Evolutionary conservation across 495 filamentous ascomycete species (phyloP).

Genomic region (Neurospora intermedia): DNA sequence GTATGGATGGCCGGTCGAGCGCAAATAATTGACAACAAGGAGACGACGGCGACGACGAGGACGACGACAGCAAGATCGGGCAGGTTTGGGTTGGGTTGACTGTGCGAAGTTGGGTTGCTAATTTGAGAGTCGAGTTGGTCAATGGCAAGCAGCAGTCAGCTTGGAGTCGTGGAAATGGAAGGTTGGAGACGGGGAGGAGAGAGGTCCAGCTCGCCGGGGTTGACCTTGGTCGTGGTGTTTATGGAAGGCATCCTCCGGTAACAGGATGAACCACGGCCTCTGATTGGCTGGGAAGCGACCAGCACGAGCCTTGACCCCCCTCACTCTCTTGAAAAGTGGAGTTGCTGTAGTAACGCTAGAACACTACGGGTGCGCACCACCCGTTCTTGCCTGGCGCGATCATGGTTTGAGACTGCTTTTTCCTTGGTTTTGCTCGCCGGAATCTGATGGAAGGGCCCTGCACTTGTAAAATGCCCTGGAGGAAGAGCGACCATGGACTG

Average conservation of each 20-base stretch:
- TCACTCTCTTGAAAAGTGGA: background rate
- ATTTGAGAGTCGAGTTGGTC: background rate
- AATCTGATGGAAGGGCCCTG: background rate
- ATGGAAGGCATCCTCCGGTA: background rate
- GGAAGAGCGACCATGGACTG: background rate
- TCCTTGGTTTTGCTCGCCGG: background rate
- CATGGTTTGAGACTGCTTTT: background rate
- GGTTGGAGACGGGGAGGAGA: background rate
- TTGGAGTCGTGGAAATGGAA: background rate
- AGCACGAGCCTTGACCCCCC: background rate
- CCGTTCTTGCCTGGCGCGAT: background rate
- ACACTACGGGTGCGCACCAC: background rate
- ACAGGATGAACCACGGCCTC: background rate
- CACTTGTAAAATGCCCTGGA: background rate
- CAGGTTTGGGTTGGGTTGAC: background rate
- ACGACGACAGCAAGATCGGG: background rate
- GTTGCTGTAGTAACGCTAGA: background rate
- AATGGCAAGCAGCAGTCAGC: background rate
- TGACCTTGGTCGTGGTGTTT: background rate
- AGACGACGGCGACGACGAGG: background rate
- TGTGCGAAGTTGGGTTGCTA: background rate
- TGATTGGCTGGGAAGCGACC: background rate
- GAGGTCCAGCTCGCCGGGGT: background rate
- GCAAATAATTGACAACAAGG: background rate
- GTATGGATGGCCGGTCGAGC: background rate